These are phyloP conservation scores for Dioscorea zingiberensis DNA, from an alignment of 106 monocot genomes.

Conservation along the genomic window DNA sequence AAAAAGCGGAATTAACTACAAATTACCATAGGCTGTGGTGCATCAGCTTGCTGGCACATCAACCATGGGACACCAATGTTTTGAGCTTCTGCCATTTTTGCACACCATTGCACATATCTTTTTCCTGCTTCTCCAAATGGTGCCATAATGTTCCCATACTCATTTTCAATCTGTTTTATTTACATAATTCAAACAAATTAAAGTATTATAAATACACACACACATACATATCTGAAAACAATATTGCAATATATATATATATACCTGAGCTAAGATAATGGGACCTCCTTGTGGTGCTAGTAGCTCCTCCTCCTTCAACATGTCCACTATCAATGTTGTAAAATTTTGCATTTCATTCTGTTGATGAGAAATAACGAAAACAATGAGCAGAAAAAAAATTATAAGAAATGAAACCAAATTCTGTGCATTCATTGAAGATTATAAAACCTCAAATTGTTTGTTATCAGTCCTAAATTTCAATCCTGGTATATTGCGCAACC, in stretches of 20 bases:
- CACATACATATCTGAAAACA: neutral
- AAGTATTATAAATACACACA: neutral
- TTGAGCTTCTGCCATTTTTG: constrained; percentile 20
- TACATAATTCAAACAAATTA: neutral
- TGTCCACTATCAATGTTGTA: constrained; percentile 2
- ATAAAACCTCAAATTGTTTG: constrained; percentile 18
- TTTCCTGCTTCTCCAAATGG: constrained; percentile 20
- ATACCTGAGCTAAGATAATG: constrained; percentile 5
- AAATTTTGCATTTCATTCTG: constrained; percentile 14
- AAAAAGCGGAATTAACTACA: neutral
- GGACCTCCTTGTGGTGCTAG: constrained; percentile 11
- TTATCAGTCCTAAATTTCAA: constrained; percentile 31
- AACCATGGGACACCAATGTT: constrained; percentile 46
- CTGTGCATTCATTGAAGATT: neutral
- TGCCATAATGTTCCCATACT: constrained; percentile 29
- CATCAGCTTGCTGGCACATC: constrained; percentile 58
- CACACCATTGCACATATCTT: constrained; percentile 35
- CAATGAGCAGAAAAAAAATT: neutral
- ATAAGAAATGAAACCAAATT: neutral
- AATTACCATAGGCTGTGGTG: constrained; percentile 45
- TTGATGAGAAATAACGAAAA: neutral
- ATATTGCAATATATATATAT: neutral
- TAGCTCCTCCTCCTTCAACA: constrained; percentile 4
- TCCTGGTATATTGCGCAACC: constrained; percentile 38
- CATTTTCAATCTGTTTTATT: constrained; percentile 44